These are phyloP conservation scores for Isoetes engelmannii DNA, from an alignment of 83 land plant genomes.

Conservation along the genomic window DNA sequence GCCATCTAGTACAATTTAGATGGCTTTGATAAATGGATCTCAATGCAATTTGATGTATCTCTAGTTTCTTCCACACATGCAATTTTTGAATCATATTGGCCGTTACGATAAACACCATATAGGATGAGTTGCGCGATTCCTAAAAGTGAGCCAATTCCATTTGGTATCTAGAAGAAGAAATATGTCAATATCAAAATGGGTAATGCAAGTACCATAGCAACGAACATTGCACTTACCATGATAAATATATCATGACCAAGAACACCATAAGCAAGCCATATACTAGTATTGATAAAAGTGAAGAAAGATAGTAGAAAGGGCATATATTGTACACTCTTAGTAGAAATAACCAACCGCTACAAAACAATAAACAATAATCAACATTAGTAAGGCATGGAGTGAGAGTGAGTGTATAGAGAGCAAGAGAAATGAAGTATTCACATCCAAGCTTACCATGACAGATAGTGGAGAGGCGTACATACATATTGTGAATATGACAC, in stretches of 20 bases:
- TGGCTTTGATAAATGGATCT: too few relatives aligned
- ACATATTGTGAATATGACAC: conserved; percentile 37
- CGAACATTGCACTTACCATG: conserved; percentile 7
- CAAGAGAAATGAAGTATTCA: neutral
- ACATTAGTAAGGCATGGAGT: too few relatives aligned
- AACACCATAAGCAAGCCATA: conserved; percentile 33
- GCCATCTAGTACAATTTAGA: too few relatives aligned
- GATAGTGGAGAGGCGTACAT: conserved; percentile 50
- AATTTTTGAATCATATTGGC: too few relatives aligned
- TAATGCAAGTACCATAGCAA: neutral
- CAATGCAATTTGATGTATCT: too few relatives aligned
- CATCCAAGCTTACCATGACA: conserved; percentile 32
- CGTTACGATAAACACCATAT: conserved; percentile 20
- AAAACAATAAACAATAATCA: neutral
- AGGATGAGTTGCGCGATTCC: conserved; percentile 23
- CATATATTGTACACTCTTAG: conserved; percentile 56
- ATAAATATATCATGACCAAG: conserved; percentile 28
- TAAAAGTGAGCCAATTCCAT: conserved; percentile 22
- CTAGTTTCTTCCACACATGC: too few relatives aligned
- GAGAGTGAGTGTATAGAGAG: neutral
- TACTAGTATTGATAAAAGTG: conserved; percentile 22
- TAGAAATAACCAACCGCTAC: conserved; percentile 52
- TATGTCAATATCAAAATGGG: neutral
- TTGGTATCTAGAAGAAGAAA: conserved; percentile 22
- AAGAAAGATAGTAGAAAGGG: conserved; percentile 44